Evolutionary conservation across 306 rosid species (phyloP), one percentile per base, ranked within the genome.

Genomic region (Delonix regia): DNA sequence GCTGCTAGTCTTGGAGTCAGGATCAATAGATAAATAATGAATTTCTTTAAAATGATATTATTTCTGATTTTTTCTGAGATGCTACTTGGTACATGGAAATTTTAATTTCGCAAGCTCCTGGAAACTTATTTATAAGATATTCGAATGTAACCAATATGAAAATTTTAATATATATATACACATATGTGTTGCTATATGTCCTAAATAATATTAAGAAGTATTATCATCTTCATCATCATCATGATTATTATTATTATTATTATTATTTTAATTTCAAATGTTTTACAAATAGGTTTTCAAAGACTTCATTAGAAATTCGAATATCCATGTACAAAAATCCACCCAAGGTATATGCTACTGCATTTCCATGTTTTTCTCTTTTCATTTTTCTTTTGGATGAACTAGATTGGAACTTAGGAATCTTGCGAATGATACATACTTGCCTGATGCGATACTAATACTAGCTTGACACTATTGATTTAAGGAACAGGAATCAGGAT

Each of bases 361-460:
- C 12, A 3, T 4, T 74, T 25, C n/a, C 13, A n/a, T n/a, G n/a
- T n/a, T n/a, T n/a, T n/a, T n/a, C n/a, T n/a, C n/a, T n/a, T n/a
- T n/a, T n/a, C 6, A 64, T 64, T 41, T 60, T 73, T 56, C 48
- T 56, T 47, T n/a, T 15, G 0, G 27, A 15, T 34, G 21, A 82
- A 66, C 55, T 41, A 39, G 34, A 34, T 71, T 25, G 18, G 33
- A 76, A 56, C 53, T 57, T 38, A 47, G 33, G 28, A 12, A 36
- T 34, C 45, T 30, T 73, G 42, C 63, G 53, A 25, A 53, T n/a
- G 72, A 70, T 47, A 44, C 24, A 19, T 47, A 47, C 57, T 61
- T 64, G 60, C 21, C 48, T 75, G 77, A 47, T 28, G 14, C 9
- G 34, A 71, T 76, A 33, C 73, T n/a, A 64, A 27, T 45, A 55